Evolutionary conservation across 345 rosid genomes (phyloP).

Genomic region (Dovyalis caffra): DNA sequence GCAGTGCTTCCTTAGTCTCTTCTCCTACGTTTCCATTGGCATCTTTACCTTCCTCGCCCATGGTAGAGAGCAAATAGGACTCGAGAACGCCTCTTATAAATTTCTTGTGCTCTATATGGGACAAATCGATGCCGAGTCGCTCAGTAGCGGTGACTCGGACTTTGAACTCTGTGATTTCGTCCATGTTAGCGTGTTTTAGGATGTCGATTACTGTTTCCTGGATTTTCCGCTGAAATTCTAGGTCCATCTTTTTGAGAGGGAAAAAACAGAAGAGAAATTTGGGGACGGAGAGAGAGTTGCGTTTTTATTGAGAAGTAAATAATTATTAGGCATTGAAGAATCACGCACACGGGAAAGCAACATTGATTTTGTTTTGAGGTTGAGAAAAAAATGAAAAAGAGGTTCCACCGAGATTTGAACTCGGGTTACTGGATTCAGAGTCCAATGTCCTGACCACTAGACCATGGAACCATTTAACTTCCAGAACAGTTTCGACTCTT

Average conservation of each 20-base stretch:
- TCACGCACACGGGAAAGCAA: too few species aligned
- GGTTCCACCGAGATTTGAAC: conserved; percentile 36
- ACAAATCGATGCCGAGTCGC: conserved; percentile 60
- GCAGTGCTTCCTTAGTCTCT: conserved; percentile 12
- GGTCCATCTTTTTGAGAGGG: conserved; percentile 35
- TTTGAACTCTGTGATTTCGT: conserved; percentile 69
- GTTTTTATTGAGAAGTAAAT: too few species aligned
- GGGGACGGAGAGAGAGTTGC: not conserved
- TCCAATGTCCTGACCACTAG: too few species aligned
- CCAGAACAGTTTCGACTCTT: too few species aligned
- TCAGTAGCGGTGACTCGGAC: conserved; percentile 54
- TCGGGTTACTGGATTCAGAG: conserved; percentile 38
- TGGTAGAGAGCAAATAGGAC: conserved; percentile 48
- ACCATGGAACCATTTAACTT: conserved; percentile 23
- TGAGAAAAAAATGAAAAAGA: not conserved
- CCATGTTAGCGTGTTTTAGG: conserved; percentile 56
- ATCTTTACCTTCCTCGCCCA: conserved; percentile 18
- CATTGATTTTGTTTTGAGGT: too few species aligned
- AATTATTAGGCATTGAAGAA: too few species aligned
- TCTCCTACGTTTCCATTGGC: not conserved
- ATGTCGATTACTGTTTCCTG: conserved; percentile 54
- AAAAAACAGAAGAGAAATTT: too few species aligned
- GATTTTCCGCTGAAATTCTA: conserved; percentile 34
- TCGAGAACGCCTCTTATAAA: conserved; percentile 61
- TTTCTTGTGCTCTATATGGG: conserved; percentile 35